phyloP scores from a whole-genome alignment of 208 protist species.

The Leishmania tarentolae region DNA sequence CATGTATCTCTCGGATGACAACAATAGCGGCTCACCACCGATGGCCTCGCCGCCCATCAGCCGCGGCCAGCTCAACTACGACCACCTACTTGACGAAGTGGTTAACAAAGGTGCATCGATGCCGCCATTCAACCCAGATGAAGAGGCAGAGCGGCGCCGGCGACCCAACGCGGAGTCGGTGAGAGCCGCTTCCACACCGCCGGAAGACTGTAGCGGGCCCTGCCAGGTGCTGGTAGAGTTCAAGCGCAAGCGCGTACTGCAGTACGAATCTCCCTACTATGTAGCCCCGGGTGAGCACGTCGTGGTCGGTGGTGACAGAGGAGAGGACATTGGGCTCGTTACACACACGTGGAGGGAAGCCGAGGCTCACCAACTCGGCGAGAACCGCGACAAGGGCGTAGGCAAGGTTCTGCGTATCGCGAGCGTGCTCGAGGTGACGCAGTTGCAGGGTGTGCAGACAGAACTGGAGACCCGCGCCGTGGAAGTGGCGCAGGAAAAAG shows the following conservation, averaged over 20 bases:
- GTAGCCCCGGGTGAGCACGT: conserved; percentile 87
- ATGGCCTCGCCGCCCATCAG: conserved; percentile 62
- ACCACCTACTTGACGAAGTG: conserved; percentile 54
- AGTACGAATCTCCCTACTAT: conserved; percentile 80
- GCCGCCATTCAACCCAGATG: conserved; percentile 30
- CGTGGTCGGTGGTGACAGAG: conserved; percentile 91
- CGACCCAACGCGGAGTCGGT: conserved; percentile 59
- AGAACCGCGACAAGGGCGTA: conserved; percentile 52
- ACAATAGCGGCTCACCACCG: conserved; percentile 46
- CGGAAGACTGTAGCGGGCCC: conserved; percentile 57
- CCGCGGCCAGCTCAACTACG: conserved; percentile 55
- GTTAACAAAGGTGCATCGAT: conserved; percentile 27
- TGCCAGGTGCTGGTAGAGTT: conserved; percentile 92
- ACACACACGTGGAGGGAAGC: conserved; percentile 63
- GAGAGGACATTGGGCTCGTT: conserved; percentile 91
- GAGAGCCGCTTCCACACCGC: conserved; percentile 42
- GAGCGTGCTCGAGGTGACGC: conserved; percentile 78
- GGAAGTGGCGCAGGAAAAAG: conserved; percentile 86
- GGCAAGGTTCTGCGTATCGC: conserved; percentile 84
- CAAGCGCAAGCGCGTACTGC: conserved; percentile 84
- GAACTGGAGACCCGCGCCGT: conserved; percentile 86
- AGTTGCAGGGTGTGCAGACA: conserved; percentile 88
- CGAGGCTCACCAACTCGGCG: conserved; percentile 26
- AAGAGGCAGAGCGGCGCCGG: conserved; percentile 49
- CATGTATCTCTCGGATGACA: conserved; percentile 35